These are phyloP conservation scores for Aspergillus ostianus DNA, from an alignment of 495 filamentous ascomycete genomes.

Conservation along the genomic window DNA sequence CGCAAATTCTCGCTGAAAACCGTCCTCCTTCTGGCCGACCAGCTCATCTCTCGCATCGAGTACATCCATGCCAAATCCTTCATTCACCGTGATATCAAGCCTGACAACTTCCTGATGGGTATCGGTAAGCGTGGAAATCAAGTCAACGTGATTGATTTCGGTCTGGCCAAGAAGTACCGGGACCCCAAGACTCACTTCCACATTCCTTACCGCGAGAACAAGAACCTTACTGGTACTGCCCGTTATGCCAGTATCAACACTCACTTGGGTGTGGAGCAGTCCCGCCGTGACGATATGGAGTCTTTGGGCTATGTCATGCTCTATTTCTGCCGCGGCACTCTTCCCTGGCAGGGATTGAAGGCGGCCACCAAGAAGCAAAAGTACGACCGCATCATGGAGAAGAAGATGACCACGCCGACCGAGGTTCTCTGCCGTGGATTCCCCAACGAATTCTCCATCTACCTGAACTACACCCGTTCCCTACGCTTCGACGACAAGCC, in stretches of 20 bases:
- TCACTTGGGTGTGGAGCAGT: conserved; percentile 98
- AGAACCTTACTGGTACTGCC: conserved; percentile 98
- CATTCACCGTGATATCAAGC: conserved; percentile 99
- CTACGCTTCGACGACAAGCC: conserved; percentile 99
- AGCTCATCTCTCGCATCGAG: conserved; percentile 98
- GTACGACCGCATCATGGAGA: conserved; percentile 99
- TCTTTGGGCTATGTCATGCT: conserved; percentile 99
- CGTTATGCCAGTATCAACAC: conserved; percentile 99
- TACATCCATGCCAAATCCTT: conserved; percentile 99
- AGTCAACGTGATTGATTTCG: conserved; percentile 99
- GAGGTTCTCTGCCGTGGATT: conserved; percentile 99
- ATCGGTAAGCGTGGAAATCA: conserved; percentile 99
- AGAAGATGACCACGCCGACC: conserved; percentile 99
- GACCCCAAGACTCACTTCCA: conserved; percentile 99
- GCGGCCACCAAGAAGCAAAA: conserved; percentile 99
- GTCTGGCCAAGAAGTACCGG: conserved; percentile 99
- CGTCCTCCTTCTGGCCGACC: conserved; percentile 95
- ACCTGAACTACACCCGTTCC: conserved; percentile 98
- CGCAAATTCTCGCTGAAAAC: conserved; percentile 99
- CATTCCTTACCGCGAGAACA: conserved; percentile 99
- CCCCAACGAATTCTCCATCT: conserved; percentile 99
- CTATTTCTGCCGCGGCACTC: conserved; percentile 98
- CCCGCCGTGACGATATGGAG: conserved; percentile 99
- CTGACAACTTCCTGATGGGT: conserved; percentile 99
- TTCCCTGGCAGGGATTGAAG: conserved; percentile 99